Evolutionary conservation across 805 yeast genomes (phyloP).

Genomic region (Kodamaea jinghongensis): DNA sequence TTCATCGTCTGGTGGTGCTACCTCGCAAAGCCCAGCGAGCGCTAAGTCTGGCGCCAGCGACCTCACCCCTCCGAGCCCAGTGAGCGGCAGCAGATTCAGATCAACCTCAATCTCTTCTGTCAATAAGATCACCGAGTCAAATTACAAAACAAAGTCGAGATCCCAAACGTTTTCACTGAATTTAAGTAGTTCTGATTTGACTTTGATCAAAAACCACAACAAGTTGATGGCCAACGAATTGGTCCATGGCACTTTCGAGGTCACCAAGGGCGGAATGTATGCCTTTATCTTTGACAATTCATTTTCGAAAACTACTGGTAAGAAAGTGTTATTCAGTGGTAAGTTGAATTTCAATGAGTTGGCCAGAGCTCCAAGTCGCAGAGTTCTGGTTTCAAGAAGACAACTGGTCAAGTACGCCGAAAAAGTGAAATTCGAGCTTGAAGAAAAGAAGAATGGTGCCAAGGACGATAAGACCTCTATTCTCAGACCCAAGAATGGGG

Average conservation of each 20-base stretch:
- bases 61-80: not conserved
- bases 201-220: conserved; percentile 57
- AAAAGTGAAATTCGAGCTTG: conserved; percentile 11
- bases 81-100: conserved; percentile 14
- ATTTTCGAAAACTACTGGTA: conserved; percentile 79
- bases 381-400: conserved; percentile 4
- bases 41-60: conserved; percentile 32
- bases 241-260: conserved; percentile 60
- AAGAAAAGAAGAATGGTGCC: not conserved
- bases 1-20: conserved; percentile 13
- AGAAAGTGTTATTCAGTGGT: conserved; percentile 67
- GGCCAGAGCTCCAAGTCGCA: conserved; percentile 2
- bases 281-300: conserved; percentile 94
- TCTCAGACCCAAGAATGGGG: conserved; percentile 55
- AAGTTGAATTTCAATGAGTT: conserved; percentile 15
- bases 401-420: conserved; percentile 4
- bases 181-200: conserved; percentile 41
- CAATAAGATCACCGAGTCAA: conserved; percentile 31
- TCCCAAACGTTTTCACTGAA: conserved; percentile 36
- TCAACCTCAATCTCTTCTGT: conserved; percentile 34
- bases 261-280: conserved; percentile 62
- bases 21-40: not conserved
- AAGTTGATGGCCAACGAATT: conserved; percentile 53
- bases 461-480: conserved; percentile 12
- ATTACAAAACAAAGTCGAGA: conserved; percentile 34